Base-by-base conservation (phyloP, 345 rosid species). In the Carallia brachiata region DNA sequence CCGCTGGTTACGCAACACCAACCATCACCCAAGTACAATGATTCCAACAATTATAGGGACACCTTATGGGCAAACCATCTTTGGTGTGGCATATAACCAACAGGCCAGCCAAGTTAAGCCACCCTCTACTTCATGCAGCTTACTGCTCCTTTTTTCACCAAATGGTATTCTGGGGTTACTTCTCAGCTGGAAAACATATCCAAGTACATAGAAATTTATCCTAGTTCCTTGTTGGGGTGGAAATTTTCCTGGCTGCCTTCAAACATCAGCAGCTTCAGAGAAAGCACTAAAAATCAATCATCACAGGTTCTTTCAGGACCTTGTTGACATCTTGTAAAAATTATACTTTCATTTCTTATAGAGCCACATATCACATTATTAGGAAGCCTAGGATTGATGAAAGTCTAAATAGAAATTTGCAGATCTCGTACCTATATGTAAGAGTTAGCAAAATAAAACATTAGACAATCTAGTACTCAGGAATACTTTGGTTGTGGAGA, bases 61-160 rank as follows among this genome's bases (percentile, higher is more conserved):
- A 62, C 85, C 94, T 18, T 81, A 87, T 48, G 83, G 86, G 44
- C 81, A 88, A 61, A 64, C 89, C 56, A 73, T 80, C 36, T 91
- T 63, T 7, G 95, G 96, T 4, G 23, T 23, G 23, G 23, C 23
- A 23, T 23, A 23, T 23, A 23, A 23, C 23, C 23, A 23, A 23
- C 23, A 23, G 23, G 23, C 23, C 23, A 23, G 23, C 23, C 23
- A 23, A 23, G 23, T 23, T 23, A 23, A 23, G 23, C 23, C 23
- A 23, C 23, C 23, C 23, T 23, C 23, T 31, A 56, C 77, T 50
- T 78, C 88, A 44, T 70, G 66, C 73, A 75, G 78, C 80, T 66
- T 73, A 53, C 67, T 80, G 23, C 23, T 23, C 23, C 54, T 89
- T 69, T 75, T 84, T 73, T 65, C 83, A 36, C 72, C 85, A 54